A percentile compares a stretch with the other conserved stretches of the same genome.
phyloP scores from a whole-genome alignment of 2,329 filamentous ascomycete genomes.

The Colletotrichum sp. region DNA sequence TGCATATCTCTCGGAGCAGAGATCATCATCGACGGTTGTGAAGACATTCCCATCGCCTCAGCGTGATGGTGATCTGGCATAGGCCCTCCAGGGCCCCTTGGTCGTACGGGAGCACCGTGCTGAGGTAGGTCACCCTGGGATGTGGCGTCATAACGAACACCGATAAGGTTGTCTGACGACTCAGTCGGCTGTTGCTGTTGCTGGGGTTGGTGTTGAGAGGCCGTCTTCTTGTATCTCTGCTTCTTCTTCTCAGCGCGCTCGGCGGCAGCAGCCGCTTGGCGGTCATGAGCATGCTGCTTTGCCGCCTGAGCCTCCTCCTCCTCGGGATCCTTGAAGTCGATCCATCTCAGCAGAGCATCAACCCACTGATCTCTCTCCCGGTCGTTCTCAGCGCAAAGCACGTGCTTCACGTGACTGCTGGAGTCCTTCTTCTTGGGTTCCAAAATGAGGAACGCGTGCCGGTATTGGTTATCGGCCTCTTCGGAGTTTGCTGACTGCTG shows the following conservation, averaged over 20 bases:
- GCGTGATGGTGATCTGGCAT: conserved; percentile 35
- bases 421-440: conserved; percentile 98
- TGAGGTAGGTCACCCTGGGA: conserved; percentile 58
- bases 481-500: conserved; percentile 63
- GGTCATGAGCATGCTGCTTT: conserved; percentile 42
- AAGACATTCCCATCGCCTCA: conserved; percentile 34
- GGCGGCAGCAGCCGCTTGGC: conserved; percentile 37
- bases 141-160: conserved; percentile 62
- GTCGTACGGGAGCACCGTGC: conserved; percentile 37
- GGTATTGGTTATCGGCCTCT: conserved; percentile 90
- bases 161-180: conserved; percentile 53
- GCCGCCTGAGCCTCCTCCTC: conserved; percentile 51
- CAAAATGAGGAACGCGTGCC: conserved; percentile 92
- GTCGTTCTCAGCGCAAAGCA: conserved; percentile 95
- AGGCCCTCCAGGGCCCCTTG: conserved; percentile 37
- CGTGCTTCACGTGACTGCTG: conserved; percentile 84
- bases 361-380: conserved; percentile 94
- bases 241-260: conserved; percentile 28
- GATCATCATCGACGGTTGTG: conserved; percentile 61
- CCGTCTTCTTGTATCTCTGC: conserved; percentile 35
- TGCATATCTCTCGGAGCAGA: conserved; percentile 86
- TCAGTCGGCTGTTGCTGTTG: conserved; percentile 28
- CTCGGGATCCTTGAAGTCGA: conserved; percentile 72
- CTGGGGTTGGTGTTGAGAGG: conserved; percentile 31
- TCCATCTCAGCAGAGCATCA: conserved; percentile 85